Conservation (phyloP, 1,284 basidiomycete species). For the Boletus semigastroideus region DNA sequence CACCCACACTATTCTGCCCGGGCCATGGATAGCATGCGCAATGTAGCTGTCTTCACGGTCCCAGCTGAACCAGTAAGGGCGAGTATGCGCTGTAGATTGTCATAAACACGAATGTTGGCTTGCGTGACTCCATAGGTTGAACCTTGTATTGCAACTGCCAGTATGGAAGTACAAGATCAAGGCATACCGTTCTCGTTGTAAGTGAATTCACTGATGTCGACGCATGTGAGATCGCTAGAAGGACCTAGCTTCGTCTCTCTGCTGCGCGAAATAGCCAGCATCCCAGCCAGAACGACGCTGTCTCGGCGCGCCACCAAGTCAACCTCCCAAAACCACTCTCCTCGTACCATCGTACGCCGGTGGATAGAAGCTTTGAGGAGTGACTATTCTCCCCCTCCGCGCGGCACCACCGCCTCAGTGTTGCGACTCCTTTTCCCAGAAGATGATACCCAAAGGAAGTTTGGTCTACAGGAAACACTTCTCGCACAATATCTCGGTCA, state of each 20-base stretch:
- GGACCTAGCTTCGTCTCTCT: slow-evolving; percentile 45
- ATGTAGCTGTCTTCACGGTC: slow-evolving; percentile 85
- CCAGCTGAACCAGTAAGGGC: slow-evolving; percentile 89
- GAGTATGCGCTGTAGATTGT: slow-evolving; percentile 74
- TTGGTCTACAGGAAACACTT: slow-evolving; percentile 70
- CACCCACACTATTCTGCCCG: slow-evolving; percentile 59
- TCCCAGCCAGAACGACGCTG: slow-evolving; percentile 26
- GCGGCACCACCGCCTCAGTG: slow-evolving; percentile 50
- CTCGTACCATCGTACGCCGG: slow-evolving; percentile 40
- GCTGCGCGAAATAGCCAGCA: slow-evolving; percentile 42
- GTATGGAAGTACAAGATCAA: slow-evolving; percentile 32
- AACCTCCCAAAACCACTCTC: slow-evolving; percentile 31
- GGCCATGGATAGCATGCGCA: slow-evolving; percentile 83
- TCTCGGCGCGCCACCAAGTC: slow-evolving; percentile 18
- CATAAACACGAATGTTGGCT: too few species aligned
- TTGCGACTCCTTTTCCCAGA: slow-evolving; percentile 83
- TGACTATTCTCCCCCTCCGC: slow-evolving; percentile 47
- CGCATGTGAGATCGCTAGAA: slow-evolving; percentile 11
- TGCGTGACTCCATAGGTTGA: too few species aligned
- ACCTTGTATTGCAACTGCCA: too few species aligned
- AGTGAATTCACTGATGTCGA: slow-evolving; percentile 15
- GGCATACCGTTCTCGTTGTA: slow-evolving; percentile 46
- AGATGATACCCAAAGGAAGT: slow-evolving; percentile 68
- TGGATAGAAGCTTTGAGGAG: slow-evolving; percentile 49
- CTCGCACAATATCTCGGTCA: slow-evolving; percentile 56